Conservation (phyloP, 352 stramenopile genomes). For the Globisporangium barbulae region DNA sequence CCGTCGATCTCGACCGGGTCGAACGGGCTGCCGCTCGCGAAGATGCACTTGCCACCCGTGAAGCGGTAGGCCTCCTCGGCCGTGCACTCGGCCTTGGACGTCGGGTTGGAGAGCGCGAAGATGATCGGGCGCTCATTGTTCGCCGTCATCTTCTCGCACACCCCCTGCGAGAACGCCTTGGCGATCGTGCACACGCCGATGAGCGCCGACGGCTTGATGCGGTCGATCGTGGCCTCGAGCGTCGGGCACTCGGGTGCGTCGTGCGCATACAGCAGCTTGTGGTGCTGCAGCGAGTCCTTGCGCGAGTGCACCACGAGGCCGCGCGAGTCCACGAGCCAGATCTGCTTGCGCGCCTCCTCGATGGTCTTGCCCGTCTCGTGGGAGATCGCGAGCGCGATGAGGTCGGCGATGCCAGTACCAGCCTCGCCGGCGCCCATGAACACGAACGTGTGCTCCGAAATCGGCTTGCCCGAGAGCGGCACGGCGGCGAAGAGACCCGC, state of each 20-base stretch:
- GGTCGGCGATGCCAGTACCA: constrained; percentile 93
- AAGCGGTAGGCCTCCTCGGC: constrained; percentile 96
- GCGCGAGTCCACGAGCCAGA: constrained; percentile 92
- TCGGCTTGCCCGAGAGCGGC: constrained; percentile 62
- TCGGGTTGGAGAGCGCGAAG: constrained; percentile 97
- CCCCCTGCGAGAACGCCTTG: constrained; percentile 86
- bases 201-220: constrained; percentile 92
- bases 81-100: constrained; percentile 95
- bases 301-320: constrained; percentile 80
- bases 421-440: constrained; percentile 94
- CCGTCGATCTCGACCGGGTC: constrained; percentile 91
- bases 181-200: constrained; percentile 92
- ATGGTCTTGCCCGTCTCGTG: constrained; percentile 87
- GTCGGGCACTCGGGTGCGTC: constrained; percentile 60
- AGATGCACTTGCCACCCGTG: constrained; percentile 94
- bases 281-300: constrained; percentile 79
- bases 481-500: constrained; percentile 71
- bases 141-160: constrained; percentile 89
- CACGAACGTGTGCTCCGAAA: constrained; percentile 94
- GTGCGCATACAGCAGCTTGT: constrained; percentile 89
- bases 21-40: constrained; percentile 95
- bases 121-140: constrained; percentile 93
- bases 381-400: constrained; percentile 90
- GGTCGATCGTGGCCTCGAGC: constrained; percentile 75
- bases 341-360: constrained; percentile 87